These are phyloP conservation scores for Pythium chondricola DNA, from an alignment of 352 stramenopile species.

Conservation along the genomic window DNA sequence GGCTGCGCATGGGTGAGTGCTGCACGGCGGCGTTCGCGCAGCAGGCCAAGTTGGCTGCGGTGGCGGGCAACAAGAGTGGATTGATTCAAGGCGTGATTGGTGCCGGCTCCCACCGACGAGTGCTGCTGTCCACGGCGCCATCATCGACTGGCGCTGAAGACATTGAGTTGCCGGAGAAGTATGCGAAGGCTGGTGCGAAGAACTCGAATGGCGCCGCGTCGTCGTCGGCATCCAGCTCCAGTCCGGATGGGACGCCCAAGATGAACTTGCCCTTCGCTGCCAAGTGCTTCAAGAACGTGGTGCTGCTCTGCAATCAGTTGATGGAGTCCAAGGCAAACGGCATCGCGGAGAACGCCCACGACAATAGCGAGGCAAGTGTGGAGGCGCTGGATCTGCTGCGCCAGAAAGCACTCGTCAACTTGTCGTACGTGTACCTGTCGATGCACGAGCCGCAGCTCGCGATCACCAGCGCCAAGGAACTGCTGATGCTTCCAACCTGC, in stretches of 20 bases:
- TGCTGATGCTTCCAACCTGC: constrained; percentile 59
- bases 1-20: constrained; percentile 89
- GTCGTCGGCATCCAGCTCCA: neutral
- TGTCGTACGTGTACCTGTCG: constrained; percentile 88
- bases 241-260: constrained; percentile 35
- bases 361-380: constrained; percentile 23
- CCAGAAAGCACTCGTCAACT: constrained; percentile 82
- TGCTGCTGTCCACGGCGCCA: constrained; percentile 69
- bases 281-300: constrained; percentile 87
- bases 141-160: constrained; percentile 50
- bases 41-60: constrained; percentile 48
- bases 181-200: constrained; percentile 24
- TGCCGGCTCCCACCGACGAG: constrained; percentile 69
- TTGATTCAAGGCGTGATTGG: constrained; percentile 78
- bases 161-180: constrained; percentile 66
- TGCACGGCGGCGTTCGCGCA: constrained; percentile 81
- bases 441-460: constrained; percentile 89
- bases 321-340: constrained; percentile 30
- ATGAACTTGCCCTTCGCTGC: constrained; percentile 82
- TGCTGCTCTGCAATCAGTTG: constrained; percentile 78
- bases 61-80: constrained; percentile 73
- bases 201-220: constrained; percentile 5
- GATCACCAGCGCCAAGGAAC: constrained; percentile 73
- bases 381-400: constrained; percentile 61
- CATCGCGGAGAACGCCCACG: neutral